A percentile compares a stretch with the other conserved stretches of the same genome.
phyloP scores from a whole-genome alignment of 352 stramenopile species.

The Globisporangium acanthophoron region DNA sequence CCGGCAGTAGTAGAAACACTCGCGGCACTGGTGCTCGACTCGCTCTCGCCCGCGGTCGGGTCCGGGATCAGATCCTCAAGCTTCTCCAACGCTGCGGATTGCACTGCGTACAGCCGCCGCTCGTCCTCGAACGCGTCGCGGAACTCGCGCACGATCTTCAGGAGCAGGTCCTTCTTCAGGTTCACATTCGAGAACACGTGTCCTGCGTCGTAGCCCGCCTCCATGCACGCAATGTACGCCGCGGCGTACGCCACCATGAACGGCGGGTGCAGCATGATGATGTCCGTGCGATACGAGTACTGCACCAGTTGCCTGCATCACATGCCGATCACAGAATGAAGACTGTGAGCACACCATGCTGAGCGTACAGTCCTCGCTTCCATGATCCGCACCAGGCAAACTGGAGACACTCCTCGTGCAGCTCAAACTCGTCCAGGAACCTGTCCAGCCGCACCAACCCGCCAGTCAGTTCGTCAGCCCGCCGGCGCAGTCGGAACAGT shows the following conservation, averaged over 20 bases:
- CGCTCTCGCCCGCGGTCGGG: slow-evolving; percentile 25
- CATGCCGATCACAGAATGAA: not conserved
- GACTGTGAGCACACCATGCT: not conserved
- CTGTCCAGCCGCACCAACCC: slow-evolving; percentile 16
- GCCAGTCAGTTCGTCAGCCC: not conserved
- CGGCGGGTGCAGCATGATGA: slow-evolving; percentile 78
- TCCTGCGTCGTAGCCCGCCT: slow-evolving; percentile 69
- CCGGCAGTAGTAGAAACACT: not conserved
- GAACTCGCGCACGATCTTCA: slow-evolving; percentile 80
- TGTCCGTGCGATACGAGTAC: slow-evolving; percentile 85
- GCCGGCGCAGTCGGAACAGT: too few relatives aligned
- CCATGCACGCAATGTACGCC: slow-evolving; percentile 70
- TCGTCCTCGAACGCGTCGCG: slow-evolving; percentile 72
- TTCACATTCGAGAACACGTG: slow-evolving; percentile 78
- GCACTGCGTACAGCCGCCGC: slow-evolving; percentile 60
- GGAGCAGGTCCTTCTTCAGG: slow-evolving; percentile 72
- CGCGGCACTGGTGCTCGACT: slow-evolving; percentile 2
- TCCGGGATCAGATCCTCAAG: slow-evolving; percentile 82
- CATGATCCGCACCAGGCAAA: slow-evolving; percentile 52
- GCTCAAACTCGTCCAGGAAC: slow-evolving; percentile 80
- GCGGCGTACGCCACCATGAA: slow-evolving; percentile 88
- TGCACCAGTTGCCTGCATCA: slow-evolving; percentile 70
- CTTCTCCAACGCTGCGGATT: slow-evolving; percentile 56
- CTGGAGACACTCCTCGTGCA: slow-evolving; percentile 83
- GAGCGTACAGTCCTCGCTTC: not conserved